Percentiles rank a stretch among this genome's conserved stretches.
Evolutionary conservation across 176 grass and related monocot genomes (phyloP).

Genomic region (Raddia distichophylla): DNA sequence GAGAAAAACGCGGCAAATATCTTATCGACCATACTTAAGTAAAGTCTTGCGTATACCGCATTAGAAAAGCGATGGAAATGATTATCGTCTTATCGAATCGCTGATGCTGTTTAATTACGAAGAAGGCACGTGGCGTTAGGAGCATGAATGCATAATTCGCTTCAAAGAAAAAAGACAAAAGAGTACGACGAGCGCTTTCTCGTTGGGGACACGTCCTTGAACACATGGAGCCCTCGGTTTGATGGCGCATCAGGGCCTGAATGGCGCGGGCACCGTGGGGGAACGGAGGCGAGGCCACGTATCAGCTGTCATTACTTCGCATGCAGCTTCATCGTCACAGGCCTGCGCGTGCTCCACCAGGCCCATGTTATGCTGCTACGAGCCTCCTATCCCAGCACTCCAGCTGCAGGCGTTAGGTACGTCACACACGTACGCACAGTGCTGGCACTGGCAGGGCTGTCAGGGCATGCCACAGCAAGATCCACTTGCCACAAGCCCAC

Average conservation of each 20-base stretch:
- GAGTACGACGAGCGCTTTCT: not conserved
- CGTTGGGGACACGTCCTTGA: constrained; percentile 8
- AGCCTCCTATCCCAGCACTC: not conserved
- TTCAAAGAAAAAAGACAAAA: not conserved
- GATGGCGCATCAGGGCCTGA: not conserved
- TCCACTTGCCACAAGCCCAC: not conserved
- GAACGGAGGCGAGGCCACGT: not conserved
- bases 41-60: too few species aligned
- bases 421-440: not conserved
- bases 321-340: not conserved
- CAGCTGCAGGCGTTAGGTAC: too few species aligned
- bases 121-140: not conserved
- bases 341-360: not conserved
- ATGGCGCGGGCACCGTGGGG: not conserved
- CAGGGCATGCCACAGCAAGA: not conserved
- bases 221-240: constrained; percentile 8
- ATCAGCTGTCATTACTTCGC: not conserved
- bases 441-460: not conserved
- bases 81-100: too few species aligned
- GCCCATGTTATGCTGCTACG: not conserved
- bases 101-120: not conserved
- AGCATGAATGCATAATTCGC: not conserved
- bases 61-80: not conserved
- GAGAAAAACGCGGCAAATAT: not conserved
- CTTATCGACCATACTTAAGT: not conserved